These are phyloP conservation scores for Debaryomyces nepalensis DNA, from an alignment of 1,139 yeast species.

Conservation along the genomic window DNA sequence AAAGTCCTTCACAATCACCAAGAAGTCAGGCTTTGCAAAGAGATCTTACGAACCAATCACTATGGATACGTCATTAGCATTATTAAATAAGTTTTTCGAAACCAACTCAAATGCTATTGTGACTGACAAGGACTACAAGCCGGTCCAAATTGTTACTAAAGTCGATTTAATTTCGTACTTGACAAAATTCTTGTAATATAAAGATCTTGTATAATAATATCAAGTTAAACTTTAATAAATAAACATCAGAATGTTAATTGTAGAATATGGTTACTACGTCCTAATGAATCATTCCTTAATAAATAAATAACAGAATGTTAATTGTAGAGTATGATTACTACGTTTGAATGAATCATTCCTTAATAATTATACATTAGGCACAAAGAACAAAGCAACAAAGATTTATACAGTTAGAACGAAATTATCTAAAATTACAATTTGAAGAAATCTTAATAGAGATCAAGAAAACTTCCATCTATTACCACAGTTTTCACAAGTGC, in stretches of 20 bases:
- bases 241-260: no score
- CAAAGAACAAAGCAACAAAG: not conserved
- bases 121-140: slow-evolving; percentile 71
- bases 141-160: slow-evolving; percentile 85
- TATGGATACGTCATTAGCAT: slow-evolving; percentile 66
- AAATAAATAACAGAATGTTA: no score
- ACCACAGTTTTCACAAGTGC: slow-evolving; percentile 97
- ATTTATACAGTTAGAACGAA: slow-evolving; percentile 9
- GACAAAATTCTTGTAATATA: slow-evolving; percentile 36
- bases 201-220: slow-evolving; percentile 7
- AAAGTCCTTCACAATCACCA: slow-evolving; percentile 66
- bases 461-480: slow-evolving; percentile 94
- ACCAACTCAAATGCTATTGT: slow-evolving; percentile 86
- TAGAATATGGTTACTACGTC: no score
- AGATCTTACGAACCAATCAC: slow-evolving; percentile 70
- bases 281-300: no score
- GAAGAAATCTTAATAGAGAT: not conserved
- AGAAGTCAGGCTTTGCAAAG: slow-evolving; percentile 65
- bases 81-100: slow-evolving; percentile 81
- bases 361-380: slow-evolving; percentile 5
- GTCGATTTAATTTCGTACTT: slow-evolving; percentile 79
- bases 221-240: no score
- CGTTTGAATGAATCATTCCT: not conserved
- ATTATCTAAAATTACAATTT: slow-evolving; percentile 6
- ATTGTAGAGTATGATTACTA: no score